Conservation (phyloP, 257 asterid species). For the Salvia miltiorrhiza region DNA sequence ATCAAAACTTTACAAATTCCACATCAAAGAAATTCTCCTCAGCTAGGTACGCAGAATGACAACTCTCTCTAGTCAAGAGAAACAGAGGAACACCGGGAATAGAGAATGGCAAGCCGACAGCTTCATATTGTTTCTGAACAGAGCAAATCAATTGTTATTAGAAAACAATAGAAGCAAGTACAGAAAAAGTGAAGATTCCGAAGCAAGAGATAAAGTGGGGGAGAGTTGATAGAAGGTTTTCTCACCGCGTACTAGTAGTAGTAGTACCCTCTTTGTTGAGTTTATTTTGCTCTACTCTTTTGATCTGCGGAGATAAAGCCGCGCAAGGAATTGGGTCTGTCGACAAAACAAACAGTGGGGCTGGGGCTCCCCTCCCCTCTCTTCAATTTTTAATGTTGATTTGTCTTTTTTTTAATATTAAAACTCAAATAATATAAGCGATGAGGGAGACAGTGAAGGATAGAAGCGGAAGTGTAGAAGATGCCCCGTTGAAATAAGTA, state of each 20-base stretch:
- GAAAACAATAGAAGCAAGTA: not conserved
- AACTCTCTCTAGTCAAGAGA: not conserved
- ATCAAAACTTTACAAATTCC: conserved; percentile 36
- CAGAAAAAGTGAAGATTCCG: not conserved
- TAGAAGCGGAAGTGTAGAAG: conserved; percentile 22
- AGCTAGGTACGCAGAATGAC: not conserved
- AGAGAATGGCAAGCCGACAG: conserved; percentile 17
- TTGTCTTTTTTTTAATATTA: conserved; percentile 28
- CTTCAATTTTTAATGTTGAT: not conserved
- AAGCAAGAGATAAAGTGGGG: conserved; percentile 17
- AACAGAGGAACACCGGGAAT: not conserved
- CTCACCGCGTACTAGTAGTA: conserved; percentile 21
- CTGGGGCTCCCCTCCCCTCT: conserved; percentile 19
- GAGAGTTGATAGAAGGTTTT: conserved; percentile 20
- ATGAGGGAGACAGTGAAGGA: conserved; percentile 37
- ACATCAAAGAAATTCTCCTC: conserved; percentile 14
- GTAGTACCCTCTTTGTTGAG: not conserved
- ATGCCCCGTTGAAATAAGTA: conserved; percentile 18
- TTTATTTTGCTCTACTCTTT: conserved; percentile 4
- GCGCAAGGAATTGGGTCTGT: conserved; percentile 51
- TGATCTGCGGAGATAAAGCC: conserved; percentile 63
- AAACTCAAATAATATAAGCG: not conserved
- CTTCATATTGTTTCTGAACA: conserved; percentile 13
- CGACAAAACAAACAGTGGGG: conserved; percentile 53
- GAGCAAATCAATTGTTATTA: conserved; percentile 15